Percentiles rank a stretch among this genome's conserved stretches.
These are phyloP conservation scores for Lachnellula willkommii DNA, from an alignment of 2,329 filamentous ascomycete genomes.

Conservation along the genomic window DNA sequence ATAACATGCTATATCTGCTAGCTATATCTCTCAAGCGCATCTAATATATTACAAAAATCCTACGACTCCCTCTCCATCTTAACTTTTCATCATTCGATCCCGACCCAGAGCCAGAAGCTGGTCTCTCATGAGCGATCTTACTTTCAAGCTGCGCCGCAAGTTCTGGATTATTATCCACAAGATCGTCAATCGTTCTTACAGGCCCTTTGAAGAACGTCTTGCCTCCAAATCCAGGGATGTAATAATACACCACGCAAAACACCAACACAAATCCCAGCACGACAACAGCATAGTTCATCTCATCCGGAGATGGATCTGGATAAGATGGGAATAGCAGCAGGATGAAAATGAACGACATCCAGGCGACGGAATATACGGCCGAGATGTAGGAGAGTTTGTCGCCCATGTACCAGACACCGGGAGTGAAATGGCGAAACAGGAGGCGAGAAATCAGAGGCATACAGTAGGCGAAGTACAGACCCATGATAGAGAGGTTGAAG, in stretches of 20 bases:
- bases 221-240: conserved; percentile 25
- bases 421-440: conserved; percentile 26
- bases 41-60: not conserved
- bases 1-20: not conserved
- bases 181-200: conserved; percentile 28
- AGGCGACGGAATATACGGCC: conserved; percentile 25
- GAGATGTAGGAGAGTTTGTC: conserved; percentile 24
- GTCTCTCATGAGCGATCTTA: not conserved
- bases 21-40: not conserved
- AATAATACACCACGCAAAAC: conserved; percentile 31
- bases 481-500: conserved; percentile 33
- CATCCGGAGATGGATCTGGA: conserved; percentile 18
- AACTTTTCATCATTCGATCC: not conserved
- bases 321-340: conserved; percentile 28
- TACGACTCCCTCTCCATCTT: not conserved
- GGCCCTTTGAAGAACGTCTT: conserved; percentile 30
- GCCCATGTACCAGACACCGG: conserved; percentile 31
- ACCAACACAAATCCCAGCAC: conserved; percentile 29
- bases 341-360: conserved; percentile 32
- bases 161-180: conserved; percentile 14
- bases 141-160: conserved; percentile 6
- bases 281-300: conserved; percentile 32
- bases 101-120: not conserved
- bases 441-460: conserved; percentile 31
- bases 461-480: conserved; percentile 32